Percentiles rank a stretch among this genome's conserved stretches.
phyloP scores from a whole-genome alignment of 257 asterid genomes.

The Salvia hispanica region DNA sequence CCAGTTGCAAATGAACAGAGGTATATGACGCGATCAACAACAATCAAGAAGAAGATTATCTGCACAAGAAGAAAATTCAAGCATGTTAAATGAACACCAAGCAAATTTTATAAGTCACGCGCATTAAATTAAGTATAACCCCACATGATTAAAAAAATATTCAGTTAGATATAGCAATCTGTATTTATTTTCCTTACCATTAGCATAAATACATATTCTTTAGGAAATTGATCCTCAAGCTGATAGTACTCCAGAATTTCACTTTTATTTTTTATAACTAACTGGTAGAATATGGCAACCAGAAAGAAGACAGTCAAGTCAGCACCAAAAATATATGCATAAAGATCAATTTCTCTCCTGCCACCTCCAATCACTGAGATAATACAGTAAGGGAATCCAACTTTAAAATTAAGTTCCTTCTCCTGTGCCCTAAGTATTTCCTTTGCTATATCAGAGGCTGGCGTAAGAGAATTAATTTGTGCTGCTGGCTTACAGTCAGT shows the following conservation, averaged over 20 bases:
- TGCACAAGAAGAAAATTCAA: conserved; percentile 52
- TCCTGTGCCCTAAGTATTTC: conserved; percentile 68
- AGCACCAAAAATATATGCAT: conserved; percentile 92
- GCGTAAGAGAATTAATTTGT: conserved; percentile 82
- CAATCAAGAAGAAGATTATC: conserved; percentile 93
- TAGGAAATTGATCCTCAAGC: conserved; percentile 98
- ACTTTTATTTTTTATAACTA: conserved; percentile 84
- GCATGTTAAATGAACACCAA: conserved; percentile 25
- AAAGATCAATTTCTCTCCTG: conserved; percentile 90
- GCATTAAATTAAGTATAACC: conserved; percentile 12
- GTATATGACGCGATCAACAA: conserved; percentile 94
- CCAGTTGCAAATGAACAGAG: conserved; percentile 89
- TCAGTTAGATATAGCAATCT: not conserved
- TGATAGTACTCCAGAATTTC: conserved; percentile 94
- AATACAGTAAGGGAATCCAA: conserved; percentile 80
- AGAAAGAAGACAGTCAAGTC: conserved; percentile 91
- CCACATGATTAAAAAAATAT: not conserved
- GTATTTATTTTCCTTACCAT: conserved; percentile 59
- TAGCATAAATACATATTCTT: conserved; percentile 82
- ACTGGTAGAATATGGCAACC: conserved; percentile 90
- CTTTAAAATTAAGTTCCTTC: conserved; percentile 56
- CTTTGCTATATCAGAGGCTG: conserved; percentile 92
- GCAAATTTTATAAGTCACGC: conserved; percentile 7
- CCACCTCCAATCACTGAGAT: conserved; percentile 94
- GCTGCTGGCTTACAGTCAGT: conserved; percentile 64